These are phyloP conservation scores for Penicillium antarcticum DNA, from an alignment of 495 filamentous ascomycete genomes.

Conservation along the genomic window DNA sequence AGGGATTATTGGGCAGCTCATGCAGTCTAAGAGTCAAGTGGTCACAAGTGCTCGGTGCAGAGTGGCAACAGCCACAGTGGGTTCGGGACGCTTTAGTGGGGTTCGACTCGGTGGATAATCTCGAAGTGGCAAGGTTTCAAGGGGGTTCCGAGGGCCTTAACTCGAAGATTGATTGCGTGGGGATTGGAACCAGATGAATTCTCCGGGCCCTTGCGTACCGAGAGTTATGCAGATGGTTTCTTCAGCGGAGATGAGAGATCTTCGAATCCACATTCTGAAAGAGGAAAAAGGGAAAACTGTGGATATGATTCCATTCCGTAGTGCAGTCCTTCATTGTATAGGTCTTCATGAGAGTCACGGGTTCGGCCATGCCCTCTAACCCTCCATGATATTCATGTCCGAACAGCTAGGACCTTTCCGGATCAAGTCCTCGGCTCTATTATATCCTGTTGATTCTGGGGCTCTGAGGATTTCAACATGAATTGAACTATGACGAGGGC, in stretches of 20 bases:
- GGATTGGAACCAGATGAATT: conserved; percentile 1
- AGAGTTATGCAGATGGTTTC: conserved; percentile 14
- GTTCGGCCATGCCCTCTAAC: not conserved
- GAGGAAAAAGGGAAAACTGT: not conserved
- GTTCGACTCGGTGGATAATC: conserved; percentile 8
- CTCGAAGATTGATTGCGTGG: not conserved
- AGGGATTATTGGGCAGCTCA: too few relatives aligned
- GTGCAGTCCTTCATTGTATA: too few relatives aligned
- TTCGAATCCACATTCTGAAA: not conserved
- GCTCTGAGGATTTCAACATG: too few relatives aligned
- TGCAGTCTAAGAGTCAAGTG: too few relatives aligned
- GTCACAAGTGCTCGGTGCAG: not conserved
- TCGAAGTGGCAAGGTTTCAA: conserved; percentile 5
- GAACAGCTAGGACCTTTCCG: too few relatives aligned
- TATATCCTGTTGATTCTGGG: too few relatives aligned
- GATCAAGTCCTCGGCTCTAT: too few relatives aligned
- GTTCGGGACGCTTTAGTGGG: not conserved
- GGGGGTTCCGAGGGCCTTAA: not conserved
- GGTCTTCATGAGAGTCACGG: too few relatives aligned
- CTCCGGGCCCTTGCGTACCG: conserved; percentile 5
- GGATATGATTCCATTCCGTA: not conserved
- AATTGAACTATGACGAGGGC: too few relatives aligned
- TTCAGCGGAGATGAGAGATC: conserved; percentile 4
- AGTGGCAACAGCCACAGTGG: conserved; percentile 20
- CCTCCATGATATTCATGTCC: not conserved